Evolutionary conservation across 2,329 filamentous ascomycete genomes (phyloP), one percentile per base, ranked within the genome.

Genomic region (Diplodia scrobiculata): DNA sequence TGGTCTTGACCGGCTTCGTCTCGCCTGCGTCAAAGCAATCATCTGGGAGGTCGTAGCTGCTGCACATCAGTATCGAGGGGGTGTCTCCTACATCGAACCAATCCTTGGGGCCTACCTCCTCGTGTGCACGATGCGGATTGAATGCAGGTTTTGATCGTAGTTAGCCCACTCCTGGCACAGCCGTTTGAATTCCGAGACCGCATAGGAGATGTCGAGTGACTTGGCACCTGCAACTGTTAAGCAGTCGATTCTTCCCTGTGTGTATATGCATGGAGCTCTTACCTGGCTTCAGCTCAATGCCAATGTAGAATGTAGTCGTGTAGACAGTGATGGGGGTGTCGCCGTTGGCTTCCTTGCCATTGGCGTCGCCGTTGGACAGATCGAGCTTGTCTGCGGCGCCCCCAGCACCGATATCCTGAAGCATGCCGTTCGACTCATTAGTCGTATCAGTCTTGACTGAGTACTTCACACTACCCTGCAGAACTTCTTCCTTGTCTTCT

Each of bases 251-350:
- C n/a, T 25, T 41, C 34, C 54, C 73, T 36, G 70, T 68, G 47
- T 27, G 29, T 11, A 14, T 52, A 36, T 9, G 52, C 53, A 52
- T 80, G 25, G 25, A 25, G 25, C 25, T 25, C 86, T 75, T 84
- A 92, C 91, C 89, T 81, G 89, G 85, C 45, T 84, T 84, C 65
- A 97, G 80, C 72, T 94, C 90, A 55, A 98, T 83, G 41, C 95
- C 95, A 73, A 99, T 92, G 75, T 98, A 99, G 77, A 93, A 94
- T 1, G 93, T 97, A 27, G 92, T 92, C 0, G 94, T 98, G 75
- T 91, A 96, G 32, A 98, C 79, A 53, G 82, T 83, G 63, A 79
- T 78, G 38, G 79, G 77, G 68, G 80, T 78, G 29, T 80, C 76
- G 32, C 73, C 76, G 48, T 77, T 77, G 32, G 74, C 72, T 48